Conservation (phyloP, 2,329 filamentous ascomycete genomes). For the Pseudogymnoascus destructans region DNA sequence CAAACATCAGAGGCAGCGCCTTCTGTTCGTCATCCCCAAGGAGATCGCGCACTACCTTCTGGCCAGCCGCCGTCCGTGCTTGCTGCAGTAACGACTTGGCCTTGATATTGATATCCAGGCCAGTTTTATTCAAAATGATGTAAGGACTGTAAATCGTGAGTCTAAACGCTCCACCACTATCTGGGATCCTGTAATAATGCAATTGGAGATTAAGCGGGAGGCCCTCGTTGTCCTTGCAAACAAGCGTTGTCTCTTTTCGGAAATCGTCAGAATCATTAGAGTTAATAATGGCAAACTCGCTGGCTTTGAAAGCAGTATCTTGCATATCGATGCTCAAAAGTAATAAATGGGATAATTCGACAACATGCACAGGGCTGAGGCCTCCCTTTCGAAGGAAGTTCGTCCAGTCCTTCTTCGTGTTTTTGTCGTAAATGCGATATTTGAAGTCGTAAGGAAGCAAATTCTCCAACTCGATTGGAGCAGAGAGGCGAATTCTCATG, state of each 20-base stretch:
- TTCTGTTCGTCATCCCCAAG: slow-evolving; percentile 42
- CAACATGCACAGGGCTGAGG: slow-evolving; percentile 91
- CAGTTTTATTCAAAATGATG: slow-evolving; percentile 88
- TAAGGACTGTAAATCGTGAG: slow-evolving; percentile 93
- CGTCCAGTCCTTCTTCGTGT: slow-evolving; percentile 96
- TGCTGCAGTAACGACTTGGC: slow-evolving; percentile 82
- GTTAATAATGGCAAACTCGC: slow-evolving; percentile 96
- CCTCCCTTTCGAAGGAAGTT: slow-evolving; percentile 96
- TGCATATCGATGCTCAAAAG: slow-evolving; percentile 93
- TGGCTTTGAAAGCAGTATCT: slow-evolving; percentile 85
- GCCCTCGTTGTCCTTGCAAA: slow-evolving; percentile 75
- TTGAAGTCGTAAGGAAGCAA: slow-evolving; percentile 96
- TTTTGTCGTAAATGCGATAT: slow-evolving; percentile 97
- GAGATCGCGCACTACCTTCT: slow-evolving; percentile 43
- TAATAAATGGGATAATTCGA: slow-evolving; percentile 86
- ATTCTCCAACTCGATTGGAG: slow-evolving; percentile 89
- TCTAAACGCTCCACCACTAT: slow-evolving; percentile 91
- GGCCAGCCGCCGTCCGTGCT: slow-evolving; percentile 70
- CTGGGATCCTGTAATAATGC: slow-evolving; percentile 80
- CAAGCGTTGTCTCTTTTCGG: slow-evolving; percentile 62
- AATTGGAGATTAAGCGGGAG: slow-evolving; percentile 68
- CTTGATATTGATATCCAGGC: slow-evolving; percentile 73
- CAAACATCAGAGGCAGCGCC: slow-evolving; percentile 89
- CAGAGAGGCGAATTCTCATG: slow-evolving; percentile 85
- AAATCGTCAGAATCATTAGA: slow-evolving; percentile 80